Percentiles rank a stretch among this genome's conserved stretches.
Conservation (phyloP, 768 basidiomycete genomes). For the Phylloporus arenicola region DNA sequence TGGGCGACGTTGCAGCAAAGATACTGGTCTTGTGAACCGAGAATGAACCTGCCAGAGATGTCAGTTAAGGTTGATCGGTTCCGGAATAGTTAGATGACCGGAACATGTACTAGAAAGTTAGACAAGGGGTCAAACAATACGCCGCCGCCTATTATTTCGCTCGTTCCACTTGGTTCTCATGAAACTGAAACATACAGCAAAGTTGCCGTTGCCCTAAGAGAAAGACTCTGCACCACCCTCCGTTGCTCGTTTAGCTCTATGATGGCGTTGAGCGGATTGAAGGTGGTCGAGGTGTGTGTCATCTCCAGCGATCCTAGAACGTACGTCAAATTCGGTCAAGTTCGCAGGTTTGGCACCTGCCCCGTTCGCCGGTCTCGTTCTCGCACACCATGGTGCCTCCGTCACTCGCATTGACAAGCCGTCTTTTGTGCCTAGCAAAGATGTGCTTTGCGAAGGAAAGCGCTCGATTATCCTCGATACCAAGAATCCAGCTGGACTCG, state of each 20-base stretch:
- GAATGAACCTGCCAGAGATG: background rate
- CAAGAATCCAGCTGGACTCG: constrained; percentile 55
- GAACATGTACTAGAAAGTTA: background rate
- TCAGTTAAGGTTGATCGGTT: background rate
- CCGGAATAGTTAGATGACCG: background rate
- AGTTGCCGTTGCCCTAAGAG: background rate
- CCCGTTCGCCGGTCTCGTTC: constrained; percentile 70
- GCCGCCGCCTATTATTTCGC: background rate
- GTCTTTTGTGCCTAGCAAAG: constrained; percentile 33
- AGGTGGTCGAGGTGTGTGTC: constrained; percentile 44
- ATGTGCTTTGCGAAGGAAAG: constrained; percentile 66
- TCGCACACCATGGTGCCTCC: constrained; percentile 75
- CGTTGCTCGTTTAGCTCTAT: background rate
- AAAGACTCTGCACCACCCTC: background rate
- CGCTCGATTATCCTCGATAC: constrained; percentile 68
- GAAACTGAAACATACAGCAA: constrained; percentile 10
- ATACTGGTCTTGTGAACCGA: background rate
- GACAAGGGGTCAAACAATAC: background rate
- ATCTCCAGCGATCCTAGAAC: background rate
- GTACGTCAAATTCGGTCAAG: constrained; percentile 17
- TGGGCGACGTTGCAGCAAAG: background rate
- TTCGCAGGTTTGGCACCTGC: constrained; percentile 81
- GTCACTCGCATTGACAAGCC: constrained; percentile 72
- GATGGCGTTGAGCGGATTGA: constrained; percentile 48
- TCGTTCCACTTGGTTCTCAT: background rate